A percentile compares a stretch with the other conserved stretches of the same genome.
Evolutionary conservation across 805 yeast species (phyloP).

Genomic region (Metschnikowia shivogae): DNA sequence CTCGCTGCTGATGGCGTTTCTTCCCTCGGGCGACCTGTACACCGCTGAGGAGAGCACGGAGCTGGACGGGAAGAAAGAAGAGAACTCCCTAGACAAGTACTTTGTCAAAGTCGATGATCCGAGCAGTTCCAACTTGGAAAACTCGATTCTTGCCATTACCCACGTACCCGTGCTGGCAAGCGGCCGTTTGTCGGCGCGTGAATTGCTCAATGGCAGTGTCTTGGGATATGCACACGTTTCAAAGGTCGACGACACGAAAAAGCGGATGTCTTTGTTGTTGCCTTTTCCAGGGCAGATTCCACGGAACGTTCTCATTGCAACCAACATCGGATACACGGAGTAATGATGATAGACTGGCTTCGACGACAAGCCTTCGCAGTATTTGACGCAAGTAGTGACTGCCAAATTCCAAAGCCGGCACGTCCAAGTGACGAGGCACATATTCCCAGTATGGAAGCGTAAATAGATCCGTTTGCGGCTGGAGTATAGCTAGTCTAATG

Average conservation of each 20-base stretch:
- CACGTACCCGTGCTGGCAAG: slow-evolving; percentile 33
- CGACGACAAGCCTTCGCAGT: neutral
- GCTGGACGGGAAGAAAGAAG: slow-evolving; percentile 17
- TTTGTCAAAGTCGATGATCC: slow-evolving; percentile 40
- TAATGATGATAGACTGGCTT: slow-evolving; percentile 22
- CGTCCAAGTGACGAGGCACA: no score
- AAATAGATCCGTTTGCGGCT: no score
- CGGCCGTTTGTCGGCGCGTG: slow-evolving; percentile 40
- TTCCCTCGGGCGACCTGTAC: slow-evolving; percentile 42
- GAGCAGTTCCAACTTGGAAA: slow-evolving; percentile 56
- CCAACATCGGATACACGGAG: slow-evolving; percentile 80
- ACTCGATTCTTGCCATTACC: slow-evolving; percentile 65
- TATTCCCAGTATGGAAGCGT: no score
- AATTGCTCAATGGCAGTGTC: slow-evolving; percentile 54
- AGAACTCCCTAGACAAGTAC: slow-evolving; percentile 31
- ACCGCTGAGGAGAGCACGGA: slow-evolving; percentile 26
- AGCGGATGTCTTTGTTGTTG: slow-evolving; percentile 63
- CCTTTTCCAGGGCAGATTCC: slow-evolving; percentile 91
- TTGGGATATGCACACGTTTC: slow-evolving; percentile 74
- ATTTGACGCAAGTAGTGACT: no score
- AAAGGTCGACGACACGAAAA: slow-evolving; percentile 71
- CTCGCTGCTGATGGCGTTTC: slow-evolving; percentile 33
- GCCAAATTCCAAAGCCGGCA: no score
- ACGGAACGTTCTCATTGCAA: slow-evolving; percentile 64
- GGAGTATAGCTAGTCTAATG: no score